phyloP scores from a whole-genome alignment of 2,329 filamentous ascomycete species.

The Penicillium sp. region DNA sequence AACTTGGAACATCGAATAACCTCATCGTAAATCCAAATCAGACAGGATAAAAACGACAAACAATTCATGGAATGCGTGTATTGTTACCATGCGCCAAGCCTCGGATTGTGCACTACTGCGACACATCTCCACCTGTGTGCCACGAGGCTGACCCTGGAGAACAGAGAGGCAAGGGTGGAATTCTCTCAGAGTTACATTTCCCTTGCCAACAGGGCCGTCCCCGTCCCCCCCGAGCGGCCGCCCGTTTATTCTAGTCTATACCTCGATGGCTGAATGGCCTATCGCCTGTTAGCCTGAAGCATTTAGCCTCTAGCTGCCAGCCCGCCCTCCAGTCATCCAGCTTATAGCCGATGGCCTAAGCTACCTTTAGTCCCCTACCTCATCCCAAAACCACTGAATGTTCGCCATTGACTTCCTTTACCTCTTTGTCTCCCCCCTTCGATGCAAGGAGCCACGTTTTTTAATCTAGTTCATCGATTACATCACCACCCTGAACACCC shows the following conservation, averaged over 20 bases:
- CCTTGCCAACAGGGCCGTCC: not conserved
- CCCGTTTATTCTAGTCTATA: not conserved
- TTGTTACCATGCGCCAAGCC: slow-evolving; percentile 23
- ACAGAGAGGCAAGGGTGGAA: slow-evolving; percentile 9
- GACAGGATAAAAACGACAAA: not conserved
- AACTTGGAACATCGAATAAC: not conserved
- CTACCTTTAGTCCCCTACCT: too few species aligned
- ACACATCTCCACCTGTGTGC: slow-evolving; percentile 19
- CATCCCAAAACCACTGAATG: too few species aligned
- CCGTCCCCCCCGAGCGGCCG: not conserved
- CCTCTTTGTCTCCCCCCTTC: not conserved
- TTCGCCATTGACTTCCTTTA: too few species aligned
- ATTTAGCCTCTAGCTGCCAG: too few species aligned
- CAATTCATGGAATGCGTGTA: not conserved
- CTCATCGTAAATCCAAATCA: too few species aligned
- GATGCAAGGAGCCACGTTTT: slow-evolving; percentile 5
- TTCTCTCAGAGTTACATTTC: slow-evolving; percentile 15
- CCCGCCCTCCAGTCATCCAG: too few species aligned
- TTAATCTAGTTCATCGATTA: slow-evolving; percentile 1
- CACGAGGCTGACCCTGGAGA: slow-evolving; percentile 29
- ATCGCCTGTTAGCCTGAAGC: not conserved
- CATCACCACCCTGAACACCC: slow-evolving; percentile 8
- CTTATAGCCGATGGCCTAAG: too few species aligned
- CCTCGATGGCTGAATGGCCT: not conserved
- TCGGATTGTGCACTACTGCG: slow-evolving; percentile 24